A percentile compares a stretch with the other conserved stretches of the same genome.
phyloP scores from a whole-genome alignment of 2,329 filamentous ascomycete genomes.

The Apiospora hydei region DNA sequence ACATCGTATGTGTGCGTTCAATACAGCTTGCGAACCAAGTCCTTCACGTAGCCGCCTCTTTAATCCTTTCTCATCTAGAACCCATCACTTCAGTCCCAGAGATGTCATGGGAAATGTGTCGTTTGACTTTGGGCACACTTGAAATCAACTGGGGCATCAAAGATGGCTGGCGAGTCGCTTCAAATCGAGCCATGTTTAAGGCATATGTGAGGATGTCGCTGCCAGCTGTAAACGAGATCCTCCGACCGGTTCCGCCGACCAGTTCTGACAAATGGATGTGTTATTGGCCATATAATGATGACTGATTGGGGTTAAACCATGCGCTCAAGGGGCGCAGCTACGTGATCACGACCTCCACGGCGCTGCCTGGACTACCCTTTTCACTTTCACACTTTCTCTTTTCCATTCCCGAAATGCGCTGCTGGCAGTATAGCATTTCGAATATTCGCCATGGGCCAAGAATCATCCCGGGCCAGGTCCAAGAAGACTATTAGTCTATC shows the following conservation, averaged over 20 bases:
- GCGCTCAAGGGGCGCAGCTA: not conserved
- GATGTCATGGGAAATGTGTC: not conserved
- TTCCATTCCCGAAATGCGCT: not conserved
- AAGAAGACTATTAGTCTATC: not conserved
- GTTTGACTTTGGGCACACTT: not conserved
- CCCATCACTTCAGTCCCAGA: not conserved
- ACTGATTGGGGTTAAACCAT: not conserved
- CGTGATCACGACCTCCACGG: not conserved
- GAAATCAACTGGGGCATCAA: not conserved
- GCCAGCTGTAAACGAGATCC: not conserved
- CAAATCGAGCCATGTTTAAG: too few species aligned
- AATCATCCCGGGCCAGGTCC: not conserved
- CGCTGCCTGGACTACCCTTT: not conserved
- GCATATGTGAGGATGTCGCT: too few species aligned
- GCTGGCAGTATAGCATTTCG: not conserved
- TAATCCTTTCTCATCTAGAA: not conserved
- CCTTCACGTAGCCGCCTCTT: not conserved
- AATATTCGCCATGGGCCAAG: not conserved
- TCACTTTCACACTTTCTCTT: not conserved
- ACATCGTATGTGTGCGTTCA: too few species aligned
- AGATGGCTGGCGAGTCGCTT: not conserved
- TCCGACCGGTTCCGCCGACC: not conserved
- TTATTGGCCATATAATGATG: not conserved
- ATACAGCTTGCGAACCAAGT: too few species aligned
- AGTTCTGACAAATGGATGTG: not conserved